These are phyloP conservation scores for Candida nanaspora DNA, from an alignment of 805 yeast genomes.

Conservation along the genomic window DNA sequence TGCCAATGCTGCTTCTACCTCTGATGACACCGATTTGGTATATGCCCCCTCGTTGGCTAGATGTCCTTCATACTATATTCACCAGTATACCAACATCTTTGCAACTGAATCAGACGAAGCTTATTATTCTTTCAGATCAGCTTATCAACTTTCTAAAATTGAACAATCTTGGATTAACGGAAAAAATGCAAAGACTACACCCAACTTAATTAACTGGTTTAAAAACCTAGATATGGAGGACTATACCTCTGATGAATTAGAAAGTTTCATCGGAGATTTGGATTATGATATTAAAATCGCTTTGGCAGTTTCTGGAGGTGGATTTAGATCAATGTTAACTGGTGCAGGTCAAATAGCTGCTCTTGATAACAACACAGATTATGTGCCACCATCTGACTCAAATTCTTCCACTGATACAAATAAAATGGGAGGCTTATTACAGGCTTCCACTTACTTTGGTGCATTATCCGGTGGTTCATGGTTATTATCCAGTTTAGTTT, in stretches of 20 bases:
- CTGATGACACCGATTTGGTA: constrained; percentile 9
- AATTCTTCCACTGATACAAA: constrained; percentile 22
- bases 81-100: constrained; percentile 3
- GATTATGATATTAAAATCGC: constrained; percentile 41
- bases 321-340: constrained; percentile 74
- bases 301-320: constrained; percentile 72
- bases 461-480: constrained; percentile 80
- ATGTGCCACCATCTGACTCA: constrained; percentile 9
- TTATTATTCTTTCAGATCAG: constrained; percentile 30
- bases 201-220: constrained; percentile 37
- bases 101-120: constrained; percentile 6
- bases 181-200: constrained; percentile 35
- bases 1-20: neutral
- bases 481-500: constrained; percentile 58
- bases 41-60: constrained; percentile 48
- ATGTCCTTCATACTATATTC: constrained; percentile 32
- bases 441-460: constrained; percentile 60
- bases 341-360: constrained; percentile 85
- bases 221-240: constrained; percentile 35
- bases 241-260: constrained; percentile 31
- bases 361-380: constrained; percentile 57
- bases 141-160: constrained; percentile 34
- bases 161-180: constrained; percentile 47
- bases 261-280: constrained; percentile 22
- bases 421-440: constrained; percentile 65